A percentile compares a stretch with the other conserved stretches of the same genome.
Conservation (phyloP, 2,329 filamentous ascomycete genomes). For the Trichoderma asperellum region DNA sequence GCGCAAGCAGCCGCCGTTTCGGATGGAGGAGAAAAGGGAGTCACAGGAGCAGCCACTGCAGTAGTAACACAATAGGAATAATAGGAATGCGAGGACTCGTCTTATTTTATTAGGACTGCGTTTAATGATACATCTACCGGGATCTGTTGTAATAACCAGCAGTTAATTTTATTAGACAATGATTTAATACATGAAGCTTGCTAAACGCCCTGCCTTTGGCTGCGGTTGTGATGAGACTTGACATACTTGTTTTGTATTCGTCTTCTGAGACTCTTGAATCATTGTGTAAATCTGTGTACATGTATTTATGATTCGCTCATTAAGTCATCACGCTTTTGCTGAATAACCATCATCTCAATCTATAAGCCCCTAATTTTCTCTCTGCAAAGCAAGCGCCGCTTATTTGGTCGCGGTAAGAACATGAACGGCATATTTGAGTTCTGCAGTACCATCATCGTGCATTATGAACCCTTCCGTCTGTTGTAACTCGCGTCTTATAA, state of each 20-base stretch:
- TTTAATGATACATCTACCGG: neutral
- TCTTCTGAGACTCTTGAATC: neutral
- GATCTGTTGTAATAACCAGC: neutral
- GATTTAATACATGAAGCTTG: neutral
- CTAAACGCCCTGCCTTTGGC: neutral
- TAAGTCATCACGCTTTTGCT: neutral
- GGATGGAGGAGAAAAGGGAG: slow-evolving; percentile 17
- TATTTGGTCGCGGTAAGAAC: slow-evolving; percentile 23
- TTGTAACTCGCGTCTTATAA: slow-evolving; percentile 21
- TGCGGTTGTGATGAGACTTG: neutral
- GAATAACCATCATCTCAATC: neutral
- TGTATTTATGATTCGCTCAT: neutral
- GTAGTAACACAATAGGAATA: neutral
- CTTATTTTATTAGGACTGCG: too few relatives aligned
- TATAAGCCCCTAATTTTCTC: neutral
- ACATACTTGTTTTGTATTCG: neutral
- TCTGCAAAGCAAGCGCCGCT: neutral
- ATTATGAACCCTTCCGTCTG: slow-evolving; percentile 14
- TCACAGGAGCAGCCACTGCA: neutral
- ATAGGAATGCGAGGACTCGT: neutral
- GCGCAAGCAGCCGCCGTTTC: neutral
- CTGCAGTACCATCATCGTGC: slow-evolving; percentile 9
- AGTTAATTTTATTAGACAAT: neutral
- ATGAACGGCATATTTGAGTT: slow-evolving; percentile 4
- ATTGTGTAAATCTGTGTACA: neutral